A percentile compares a stretch with the other conserved stretches of the same genome.
These are phyloP conservation scores for Penstemon eatonii DNA, from an alignment of 257 asterid species.

Conservation along the genomic window DNA sequence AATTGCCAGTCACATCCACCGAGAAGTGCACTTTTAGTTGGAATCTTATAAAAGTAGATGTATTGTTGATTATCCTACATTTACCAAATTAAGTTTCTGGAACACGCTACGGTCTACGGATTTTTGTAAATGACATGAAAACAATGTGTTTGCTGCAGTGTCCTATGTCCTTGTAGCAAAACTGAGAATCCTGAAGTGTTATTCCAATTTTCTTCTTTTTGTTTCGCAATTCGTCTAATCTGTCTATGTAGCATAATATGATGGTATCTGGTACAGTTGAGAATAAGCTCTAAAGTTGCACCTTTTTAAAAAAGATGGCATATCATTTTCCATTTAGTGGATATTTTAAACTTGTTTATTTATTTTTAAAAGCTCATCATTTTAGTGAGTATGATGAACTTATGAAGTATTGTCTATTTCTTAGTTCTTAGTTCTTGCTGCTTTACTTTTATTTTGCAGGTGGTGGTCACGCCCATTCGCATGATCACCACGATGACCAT, in stretches of 20 bases:
- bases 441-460: constrained; percentile 50
- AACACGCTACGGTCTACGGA: too few relatives aligned
- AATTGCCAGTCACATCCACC: too few relatives aligned
- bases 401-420: constrained; percentile 15
- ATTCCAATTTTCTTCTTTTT: not conserved
- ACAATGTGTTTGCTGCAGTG: too few relatives aligned
- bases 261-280: constrained; percentile 10
- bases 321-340: constrained; percentile 15
- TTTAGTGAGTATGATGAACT: constrained; percentile 6
- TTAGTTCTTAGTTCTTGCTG: not conserved
- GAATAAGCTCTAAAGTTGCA: constrained; percentile 10
- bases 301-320: not conserved
- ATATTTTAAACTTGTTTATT: constrained; percentile 24
- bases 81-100: too few relatives aligned
- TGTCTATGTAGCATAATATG: not conserved
- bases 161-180: too few relatives aligned
- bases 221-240: not conserved
- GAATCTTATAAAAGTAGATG: too few relatives aligned
- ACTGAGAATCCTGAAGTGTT: too few relatives aligned
- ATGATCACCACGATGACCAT: constrained; percentile 60
- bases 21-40: too few relatives aligned
- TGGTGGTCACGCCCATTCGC: constrained; percentile 82
- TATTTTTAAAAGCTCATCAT: not conserved
- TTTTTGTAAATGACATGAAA: too few relatives aligned
- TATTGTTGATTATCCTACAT: too few relatives aligned